Conservation (phyloP, 768 basidiomycete genomes). For the Amanita exitialis region DNA sequence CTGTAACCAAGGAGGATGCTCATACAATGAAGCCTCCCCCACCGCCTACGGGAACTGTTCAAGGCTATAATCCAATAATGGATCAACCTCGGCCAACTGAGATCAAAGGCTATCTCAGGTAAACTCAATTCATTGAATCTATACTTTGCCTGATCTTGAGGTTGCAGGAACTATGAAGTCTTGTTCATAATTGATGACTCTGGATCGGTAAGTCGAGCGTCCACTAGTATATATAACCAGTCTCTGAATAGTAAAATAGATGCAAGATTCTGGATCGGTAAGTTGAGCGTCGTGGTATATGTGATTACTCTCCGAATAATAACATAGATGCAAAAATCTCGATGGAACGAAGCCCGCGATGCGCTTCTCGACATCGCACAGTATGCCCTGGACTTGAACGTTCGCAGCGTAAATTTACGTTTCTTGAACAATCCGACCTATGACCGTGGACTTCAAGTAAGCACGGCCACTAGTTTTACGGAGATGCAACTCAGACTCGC, state of each 20-base stretch:
- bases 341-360: slow-evolving; percentile 18
- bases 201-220: slow-evolving; percentile 13
- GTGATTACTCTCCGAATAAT: background rate
- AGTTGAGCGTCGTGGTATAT: background rate
- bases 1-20: slow-evolving; percentile 2
- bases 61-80: slow-evolving; percentile 16
- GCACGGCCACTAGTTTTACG: background rate
- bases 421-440: slow-evolving; percentile 15
- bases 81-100: slow-evolving; percentile 16
- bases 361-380: slow-evolving; percentile 20
- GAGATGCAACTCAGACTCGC: background rate
- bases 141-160: background rate
- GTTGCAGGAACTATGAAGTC: slow-evolving; percentile 17
- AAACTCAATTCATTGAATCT: background rate
- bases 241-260: no score
- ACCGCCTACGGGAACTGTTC: slow-evolving; percentile 11
- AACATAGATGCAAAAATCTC: slow-evolving; percentile 11
- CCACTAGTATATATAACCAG: background rate
- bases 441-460: background rate
- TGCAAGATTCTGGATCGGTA: slow-evolving; percentile 19
- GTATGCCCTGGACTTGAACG: slow-evolving; percentile 16
- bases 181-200: slow-evolving; percentile 22
- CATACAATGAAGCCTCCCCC: slow-evolving; percentile 10
- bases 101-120: slow-evolving; percentile 17
- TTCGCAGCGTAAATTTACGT: slow-evolving; percentile 15